Conservation (phyloP, 164 flowering plant genomes). For the Vitis rupestris region DNA sequence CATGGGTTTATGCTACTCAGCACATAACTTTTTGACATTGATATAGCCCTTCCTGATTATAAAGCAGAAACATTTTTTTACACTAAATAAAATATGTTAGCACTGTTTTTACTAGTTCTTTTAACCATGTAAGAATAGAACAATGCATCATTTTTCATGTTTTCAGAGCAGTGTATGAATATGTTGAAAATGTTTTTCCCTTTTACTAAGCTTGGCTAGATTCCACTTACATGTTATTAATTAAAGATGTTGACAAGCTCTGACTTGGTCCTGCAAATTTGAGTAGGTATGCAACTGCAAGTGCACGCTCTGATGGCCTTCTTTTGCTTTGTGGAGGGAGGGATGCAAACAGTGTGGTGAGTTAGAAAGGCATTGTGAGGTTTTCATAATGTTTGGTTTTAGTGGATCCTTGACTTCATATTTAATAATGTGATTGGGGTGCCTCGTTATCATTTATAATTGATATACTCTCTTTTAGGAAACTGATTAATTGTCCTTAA, state of each 20-base stretch:
- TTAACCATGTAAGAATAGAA: too few relatives aligned
- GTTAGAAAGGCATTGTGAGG: slow-evolving; percentile 14
- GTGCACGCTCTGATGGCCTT: slow-evolving; percentile 99
- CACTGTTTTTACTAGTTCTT: too few relatives aligned
- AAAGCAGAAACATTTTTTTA: too few relatives aligned
- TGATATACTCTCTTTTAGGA: neutral
- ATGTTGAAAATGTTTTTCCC: too few relatives aligned
- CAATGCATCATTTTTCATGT: too few relatives aligned
- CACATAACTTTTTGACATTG: neutral
- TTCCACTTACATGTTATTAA: neutral
- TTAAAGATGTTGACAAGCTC: neutral
- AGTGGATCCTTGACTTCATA: neutral
- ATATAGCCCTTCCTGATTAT: too few relatives aligned
- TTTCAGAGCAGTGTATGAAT: too few relatives aligned
- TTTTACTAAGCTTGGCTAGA: neutral
- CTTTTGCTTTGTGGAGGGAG: slow-evolving; percentile 99
- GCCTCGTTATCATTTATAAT: neutral
- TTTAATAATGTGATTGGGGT: neutral
- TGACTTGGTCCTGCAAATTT: slow-evolving; percentile 3
- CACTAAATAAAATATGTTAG: too few relatives aligned
- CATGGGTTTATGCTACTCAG: neutral
- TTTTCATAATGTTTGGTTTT: neutral
- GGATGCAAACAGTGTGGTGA: slow-evolving; percentile 96
- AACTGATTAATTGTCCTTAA: too few relatives aligned
- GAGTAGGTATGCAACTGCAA: slow-evolving; percentile 97